phyloP scores from a whole-genome alignment of 352 stramenopile genomes.

The Pythium folliculosum region DNA sequence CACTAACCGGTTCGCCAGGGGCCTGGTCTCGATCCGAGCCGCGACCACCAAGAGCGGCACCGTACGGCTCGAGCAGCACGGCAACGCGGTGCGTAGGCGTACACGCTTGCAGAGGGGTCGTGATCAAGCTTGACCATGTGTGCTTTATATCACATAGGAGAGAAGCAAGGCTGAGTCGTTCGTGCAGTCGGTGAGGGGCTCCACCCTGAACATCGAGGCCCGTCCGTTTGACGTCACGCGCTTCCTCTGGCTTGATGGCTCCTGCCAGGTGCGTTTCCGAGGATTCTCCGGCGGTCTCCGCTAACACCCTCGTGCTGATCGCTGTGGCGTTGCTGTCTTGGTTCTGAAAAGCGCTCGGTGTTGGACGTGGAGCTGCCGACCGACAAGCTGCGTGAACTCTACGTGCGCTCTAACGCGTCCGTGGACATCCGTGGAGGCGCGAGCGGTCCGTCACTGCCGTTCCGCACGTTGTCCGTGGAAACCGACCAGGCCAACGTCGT shows the following conservation, averaged over 20 bases:
- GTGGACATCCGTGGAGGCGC: conserved; percentile 39
- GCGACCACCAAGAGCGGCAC: conserved; percentile 26
- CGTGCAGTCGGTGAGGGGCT: conserved; percentile 29
- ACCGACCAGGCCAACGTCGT: conserved; percentile 58
- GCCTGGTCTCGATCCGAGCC: conserved; percentile 35
- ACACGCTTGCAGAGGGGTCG: not conserved
- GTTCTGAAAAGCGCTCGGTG: conserved; percentile 40
- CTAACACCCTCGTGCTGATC: not conserved
- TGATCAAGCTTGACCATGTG: not conserved
- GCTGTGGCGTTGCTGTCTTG: not conserved
- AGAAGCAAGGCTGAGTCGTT: conserved; percentile 38
- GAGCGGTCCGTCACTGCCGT: conserved; percentile 27
- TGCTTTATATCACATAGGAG: conserved; percentile 21
- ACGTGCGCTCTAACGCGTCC: conserved; percentile 51
- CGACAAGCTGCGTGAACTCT: conserved; percentile 28
- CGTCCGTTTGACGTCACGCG: conserved; percentile 40
- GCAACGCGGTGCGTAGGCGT: conserved; percentile 39
- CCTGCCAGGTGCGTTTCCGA: conserved; percentile 49
- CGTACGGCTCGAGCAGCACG: conserved; percentile 46
- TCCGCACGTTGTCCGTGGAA: conserved; percentile 38
- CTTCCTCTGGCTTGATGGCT: conserved; percentile 71
- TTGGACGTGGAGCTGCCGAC: conserved; percentile 44
- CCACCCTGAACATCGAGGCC: conserved; percentile 30
- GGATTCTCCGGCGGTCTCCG: no score
- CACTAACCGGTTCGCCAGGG: conserved; percentile 47